Evolutionary conservation across 768 basidiomycete species (phyloP).

Genomic region (Lactifluus subvellereus): DNA sequence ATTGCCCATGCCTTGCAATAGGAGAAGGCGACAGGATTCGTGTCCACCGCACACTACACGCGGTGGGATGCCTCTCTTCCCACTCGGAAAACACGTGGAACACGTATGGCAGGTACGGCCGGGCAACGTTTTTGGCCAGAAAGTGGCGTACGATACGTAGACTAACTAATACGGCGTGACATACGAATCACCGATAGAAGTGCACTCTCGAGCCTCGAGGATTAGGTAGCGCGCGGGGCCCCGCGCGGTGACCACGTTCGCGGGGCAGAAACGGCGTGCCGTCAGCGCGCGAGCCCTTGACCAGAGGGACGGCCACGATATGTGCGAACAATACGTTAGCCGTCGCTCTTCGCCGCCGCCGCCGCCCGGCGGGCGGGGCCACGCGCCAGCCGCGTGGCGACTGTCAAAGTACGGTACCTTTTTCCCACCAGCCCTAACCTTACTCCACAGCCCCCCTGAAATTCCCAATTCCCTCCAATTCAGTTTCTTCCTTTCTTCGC

Average conservation of each 20-base stretch:
- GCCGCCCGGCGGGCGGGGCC: neutral
- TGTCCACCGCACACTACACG: constrained; percentile 6
- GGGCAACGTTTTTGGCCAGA: neutral
- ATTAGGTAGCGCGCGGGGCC: constrained; percentile 14
- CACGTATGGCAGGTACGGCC: constrained; percentile 7
- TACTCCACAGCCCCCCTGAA: neutral
- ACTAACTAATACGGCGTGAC: constrained; percentile 6
- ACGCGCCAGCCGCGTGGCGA: constrained; percentile 19
- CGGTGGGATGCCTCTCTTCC: neutral
- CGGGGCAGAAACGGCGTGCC: constrained; percentile 11
- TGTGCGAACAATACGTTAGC: neutral
- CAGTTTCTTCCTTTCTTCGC: neutral
- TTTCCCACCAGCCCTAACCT: constrained; percentile 1
- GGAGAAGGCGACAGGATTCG: constrained; percentile 1
- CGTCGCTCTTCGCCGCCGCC: neutral
- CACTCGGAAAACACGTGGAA: constrained; percentile 16
- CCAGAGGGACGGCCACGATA: constrained; percentile 4
- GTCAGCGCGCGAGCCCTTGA: neutral
- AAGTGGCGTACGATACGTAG: constrained; percentile 7
- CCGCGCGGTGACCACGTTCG: constrained; percentile 15
- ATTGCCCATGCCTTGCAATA: constrained; percentile 1
- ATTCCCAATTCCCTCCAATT: constrained; percentile 7
- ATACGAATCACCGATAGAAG: constrained; percentile 4
- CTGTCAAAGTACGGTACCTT: neutral
- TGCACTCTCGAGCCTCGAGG: constrained; percentile 16